Evolutionary conservation across 306 rosid species (phyloP), one percentile per base, ranked within the genome.

Genomic region (Quercus aquifolioides): DNA sequence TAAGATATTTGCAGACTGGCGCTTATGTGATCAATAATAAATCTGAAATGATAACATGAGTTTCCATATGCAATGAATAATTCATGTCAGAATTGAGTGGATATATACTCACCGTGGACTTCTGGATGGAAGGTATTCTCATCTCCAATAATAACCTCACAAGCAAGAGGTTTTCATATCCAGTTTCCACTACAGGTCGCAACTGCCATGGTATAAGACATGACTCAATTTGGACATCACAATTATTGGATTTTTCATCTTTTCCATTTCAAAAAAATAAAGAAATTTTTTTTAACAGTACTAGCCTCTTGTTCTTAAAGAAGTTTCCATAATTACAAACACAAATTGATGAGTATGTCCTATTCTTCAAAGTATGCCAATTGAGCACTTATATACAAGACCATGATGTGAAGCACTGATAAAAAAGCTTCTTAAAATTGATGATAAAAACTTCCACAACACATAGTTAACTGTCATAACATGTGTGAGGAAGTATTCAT

Each of bases 121-220:
- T 91, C 86, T 91, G 73, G 80, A 89, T 73, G 8, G 93, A 83
- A 71, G 97, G 90, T 43, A 73, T 31, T 76, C 90, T 92, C 80
- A 76, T 88, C 87, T 94, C 97, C 74, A 92, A 83, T 88, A 94
- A 86, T 85, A 94, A 79, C 85, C 97, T 92, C 89, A 92, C 97
- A 69, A 94, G 96, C 59, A 94, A 83, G 77, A 94, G 25, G 65
- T 89, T 92, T 86, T 94, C 98, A 81, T 92, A 92, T 82, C 98
- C 98, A 71, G 98, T 94, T 86, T 94, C 98, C 77, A 92, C 98
- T 73, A 94, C 97, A 35, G 97, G 98, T 12, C 98, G 92, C 79
- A 94, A 97, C 98, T 94, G 85, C 88, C 84, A 89, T 54, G 74
- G 71, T 55, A 75, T 74, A 80, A 80, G 35, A 63, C 46, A 54